phyloP scores from a whole-genome alignment of 2,329 filamentous ascomycete genomes.

The Zopfia rhizophila region DNA sequence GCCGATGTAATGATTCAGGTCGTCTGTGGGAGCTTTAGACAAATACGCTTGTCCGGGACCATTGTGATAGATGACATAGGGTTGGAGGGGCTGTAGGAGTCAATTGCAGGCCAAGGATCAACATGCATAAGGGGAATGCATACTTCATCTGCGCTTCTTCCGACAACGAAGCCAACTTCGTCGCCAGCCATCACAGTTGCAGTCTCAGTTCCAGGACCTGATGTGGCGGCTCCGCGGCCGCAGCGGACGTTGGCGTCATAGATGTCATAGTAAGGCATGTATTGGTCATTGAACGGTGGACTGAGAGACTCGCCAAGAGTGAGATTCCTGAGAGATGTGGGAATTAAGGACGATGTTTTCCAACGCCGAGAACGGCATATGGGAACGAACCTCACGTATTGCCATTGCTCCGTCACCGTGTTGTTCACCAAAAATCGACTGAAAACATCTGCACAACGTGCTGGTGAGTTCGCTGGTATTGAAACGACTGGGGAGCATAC shows the following conservation, averaged over 20 bases:
- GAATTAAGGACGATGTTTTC: background rate
- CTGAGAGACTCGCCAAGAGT: constrained; percentile 20
- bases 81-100: constrained; percentile 8
- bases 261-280: constrained; percentile 30
- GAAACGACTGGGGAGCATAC: no score
- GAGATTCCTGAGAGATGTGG: constrained; percentile 22
- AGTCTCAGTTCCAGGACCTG: constrained; percentile 17
- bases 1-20: constrained; percentile 16
- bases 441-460: constrained; percentile 30
- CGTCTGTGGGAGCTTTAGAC: constrained; percentile 3
- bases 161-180: constrained; percentile 21
- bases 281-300: constrained; percentile 20
- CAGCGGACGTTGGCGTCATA: constrained; percentile 17
- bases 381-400: constrained; percentile 21
- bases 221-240: constrained; percentile 15
- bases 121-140: background rate
- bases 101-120: background rate
- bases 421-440: constrained; percentile 26
- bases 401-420: constrained; percentile 22
- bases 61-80: constrained; percentile 26
- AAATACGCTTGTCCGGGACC: constrained; percentile 24
- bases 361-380: no score
- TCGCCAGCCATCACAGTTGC: constrained; percentile 16
- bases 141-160: constrained; percentile 17
- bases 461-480: no score